These are phyloP conservation scores for Lepidium campestre DNA, from an alignment of 441 rosid genomes.

Conservation along the genomic window DNA sequence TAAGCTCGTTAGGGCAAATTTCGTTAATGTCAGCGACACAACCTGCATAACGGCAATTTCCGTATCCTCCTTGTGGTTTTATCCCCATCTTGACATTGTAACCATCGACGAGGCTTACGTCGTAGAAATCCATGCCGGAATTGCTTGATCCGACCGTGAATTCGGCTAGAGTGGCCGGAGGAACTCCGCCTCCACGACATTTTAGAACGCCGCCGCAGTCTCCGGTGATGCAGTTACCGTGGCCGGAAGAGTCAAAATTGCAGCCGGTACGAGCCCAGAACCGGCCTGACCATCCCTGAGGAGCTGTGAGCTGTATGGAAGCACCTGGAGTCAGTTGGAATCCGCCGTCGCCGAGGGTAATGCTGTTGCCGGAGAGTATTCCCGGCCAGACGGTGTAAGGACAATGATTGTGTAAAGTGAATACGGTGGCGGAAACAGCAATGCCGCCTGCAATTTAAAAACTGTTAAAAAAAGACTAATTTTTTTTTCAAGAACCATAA, in stretches of 20 bases:
- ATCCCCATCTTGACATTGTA: constrained; percentile 74
- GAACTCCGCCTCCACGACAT: constrained; percentile 65
- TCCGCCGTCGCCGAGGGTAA: constrained; percentile 62
- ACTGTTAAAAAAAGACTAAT: not conserved
- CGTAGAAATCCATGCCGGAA: constrained; percentile 67
- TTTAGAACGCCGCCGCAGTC: constrained; percentile 73
- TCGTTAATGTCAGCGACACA: constrained; percentile 71
- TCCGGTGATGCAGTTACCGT: constrained; percentile 68
- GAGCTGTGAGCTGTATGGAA: constrained; percentile 47
- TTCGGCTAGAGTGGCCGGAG: constrained; percentile 68
- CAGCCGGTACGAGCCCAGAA: constrained; percentile 83
- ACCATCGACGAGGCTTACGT: constrained; percentile 90
- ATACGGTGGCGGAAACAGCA: constrained; percentile 43
- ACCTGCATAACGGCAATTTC: constrained; percentile 81
- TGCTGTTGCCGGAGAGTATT: constrained; percentile 56
- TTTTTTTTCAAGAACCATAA: not conserved
- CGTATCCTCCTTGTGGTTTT: constrained; percentile 54
- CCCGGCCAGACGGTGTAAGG: constrained; percentile 72
- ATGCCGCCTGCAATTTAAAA: constrained; percentile 37
- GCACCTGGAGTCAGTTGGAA: constrained; percentile 47
- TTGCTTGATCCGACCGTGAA: constrained; percentile 51
- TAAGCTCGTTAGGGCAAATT: constrained; percentile 61
- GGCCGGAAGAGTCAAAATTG: constrained; percentile 53
- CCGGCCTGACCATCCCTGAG: constrained; percentile 67
- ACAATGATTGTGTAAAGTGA: constrained; percentile 61